Conservation (phyloP, 768 basidiomycete genomes). For the Boletellus sp. region DNA sequence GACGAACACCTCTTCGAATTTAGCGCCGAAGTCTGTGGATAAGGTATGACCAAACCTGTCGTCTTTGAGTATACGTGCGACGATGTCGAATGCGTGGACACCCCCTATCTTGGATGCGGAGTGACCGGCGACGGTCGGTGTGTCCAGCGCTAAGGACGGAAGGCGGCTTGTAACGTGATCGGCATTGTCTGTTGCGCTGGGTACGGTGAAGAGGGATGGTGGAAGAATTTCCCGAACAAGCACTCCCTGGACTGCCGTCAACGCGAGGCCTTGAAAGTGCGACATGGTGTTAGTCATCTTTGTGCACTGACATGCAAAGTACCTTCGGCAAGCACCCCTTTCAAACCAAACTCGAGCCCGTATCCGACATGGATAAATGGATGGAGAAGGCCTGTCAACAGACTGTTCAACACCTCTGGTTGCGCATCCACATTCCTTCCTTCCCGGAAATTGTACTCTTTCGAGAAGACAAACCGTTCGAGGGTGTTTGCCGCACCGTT, state of each 20-base stretch:
- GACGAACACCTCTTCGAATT: constrained; percentile 8
- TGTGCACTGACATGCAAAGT: not conserved
- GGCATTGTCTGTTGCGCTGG: not conserved
- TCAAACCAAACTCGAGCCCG: constrained; percentile 60
- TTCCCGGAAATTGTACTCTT: constrained; percentile 23
- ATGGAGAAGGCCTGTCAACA: constrained; percentile 50
- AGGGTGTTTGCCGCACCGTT: constrained; percentile 15
- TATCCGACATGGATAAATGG: constrained; percentile 61
- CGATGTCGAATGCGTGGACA: constrained; percentile 44
- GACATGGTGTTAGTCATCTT: not conserved
- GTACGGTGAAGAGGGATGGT: constrained; percentile 5
- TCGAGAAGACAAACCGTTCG: constrained; percentile 31
- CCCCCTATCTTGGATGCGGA: constrained; percentile 2
- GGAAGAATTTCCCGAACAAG: constrained; percentile 33
- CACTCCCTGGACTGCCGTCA: constrained; percentile 29
- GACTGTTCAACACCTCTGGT: constrained; percentile 53
- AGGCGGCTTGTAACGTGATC: constrained; percentile 5
- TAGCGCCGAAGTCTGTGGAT: constrained; percentile 16
- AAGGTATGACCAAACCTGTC: constrained; percentile 21
- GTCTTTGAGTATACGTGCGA: constrained; percentile 52
- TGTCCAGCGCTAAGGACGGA: constrained; percentile 8
- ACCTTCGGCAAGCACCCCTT: constrained; percentile 65
- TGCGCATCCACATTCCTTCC: constrained; percentile 21
- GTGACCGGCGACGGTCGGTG: not conserved
- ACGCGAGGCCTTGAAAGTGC: constrained; percentile 21